Conservation (phyloP, 2,329 filamentous ascomycete species). For the Microcyclosporella mali region DNA sequence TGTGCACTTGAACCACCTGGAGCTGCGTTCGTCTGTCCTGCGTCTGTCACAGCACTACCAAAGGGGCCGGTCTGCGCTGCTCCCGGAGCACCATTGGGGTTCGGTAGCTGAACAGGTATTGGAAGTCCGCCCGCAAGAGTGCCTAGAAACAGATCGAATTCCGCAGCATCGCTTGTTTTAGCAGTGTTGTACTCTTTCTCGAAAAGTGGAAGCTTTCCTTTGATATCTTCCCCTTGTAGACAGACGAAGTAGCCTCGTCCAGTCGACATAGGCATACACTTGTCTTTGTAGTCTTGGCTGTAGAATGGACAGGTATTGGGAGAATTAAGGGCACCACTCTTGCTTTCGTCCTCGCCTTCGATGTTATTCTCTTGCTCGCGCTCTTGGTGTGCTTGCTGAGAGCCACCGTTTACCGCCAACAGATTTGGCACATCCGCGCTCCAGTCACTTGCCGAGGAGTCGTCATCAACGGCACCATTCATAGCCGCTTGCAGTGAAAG, state of each 20-base stretch:
- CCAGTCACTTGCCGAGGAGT: background rate
- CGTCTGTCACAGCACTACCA: too few relatives aligned
- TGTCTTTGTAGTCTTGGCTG: slow-evolving; percentile 4
- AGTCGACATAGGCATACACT: background rate
- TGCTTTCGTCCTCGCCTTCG: background rate
- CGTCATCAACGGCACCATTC: background rate
- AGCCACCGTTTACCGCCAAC: background rate
- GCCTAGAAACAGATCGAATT: too few relatives aligned
- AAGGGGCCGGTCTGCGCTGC: too few relatives aligned
- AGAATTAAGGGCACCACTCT: background rate
- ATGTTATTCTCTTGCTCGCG: background rate
- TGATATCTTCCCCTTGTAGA: slow-evolving; percentile 13
- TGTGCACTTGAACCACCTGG: too few relatives aligned
- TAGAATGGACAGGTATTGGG: background rate
- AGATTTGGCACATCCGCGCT: background rate
- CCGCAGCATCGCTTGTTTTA: background rate
- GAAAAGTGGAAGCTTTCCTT: slow-evolving; percentile 16
- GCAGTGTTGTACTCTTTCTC: slow-evolving; percentile 23
- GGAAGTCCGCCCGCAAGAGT: too few relatives aligned
- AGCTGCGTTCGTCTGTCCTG: too few relatives aligned
- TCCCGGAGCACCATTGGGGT: too few relatives aligned
- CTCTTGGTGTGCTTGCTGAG: background rate
- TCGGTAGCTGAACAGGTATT: too few relatives aligned
- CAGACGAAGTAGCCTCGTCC: slow-evolving; percentile 23
- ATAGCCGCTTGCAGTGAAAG: background rate